Base-by-base conservation (phyloP, 1,284 basidiomycete genomes). In the Mycosarcoma maydis region DNA sequence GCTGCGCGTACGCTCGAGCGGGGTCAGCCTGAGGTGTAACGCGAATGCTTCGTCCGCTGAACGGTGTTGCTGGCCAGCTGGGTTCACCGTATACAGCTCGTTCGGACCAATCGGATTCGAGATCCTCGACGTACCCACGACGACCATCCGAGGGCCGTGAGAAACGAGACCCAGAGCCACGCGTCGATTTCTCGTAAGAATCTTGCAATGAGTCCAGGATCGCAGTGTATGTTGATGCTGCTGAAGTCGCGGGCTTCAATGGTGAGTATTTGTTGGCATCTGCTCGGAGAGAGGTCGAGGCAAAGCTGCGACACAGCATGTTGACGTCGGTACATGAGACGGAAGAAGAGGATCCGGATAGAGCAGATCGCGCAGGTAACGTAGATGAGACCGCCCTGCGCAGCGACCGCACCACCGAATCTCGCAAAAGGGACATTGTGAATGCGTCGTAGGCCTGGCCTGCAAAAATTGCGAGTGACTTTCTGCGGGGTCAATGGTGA, bases 51-150 rank as follows among this genome's bases (percentile, higher is more conserved):
- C 68, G 37, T 3, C 68, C 68, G 22, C 54, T 58, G 51, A 57
- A 62, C 16, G 68, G 68, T 2, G 58, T 58, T 24, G 58, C 58
- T 19, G 68, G 68, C 68, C 68, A 71, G 8, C 49, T 51, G 1
- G 50, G 43, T 23, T 71, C 68, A 16, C 68, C 68, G 36, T 65
- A 61, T 8, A 65, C 57, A 4, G 53, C 45, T 11, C 67, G 56
- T 6, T 6, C 22, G 16, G 59, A 36, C 67, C 67, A 70, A 6
- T 61, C 61, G 9, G 56, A 57, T 27, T 70, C 67, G 26, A 70
- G 53, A n/a, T 70, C 61, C 13, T 57, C 57, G 29, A 60, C 57
- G 36, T 60, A 65, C 23, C 48, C 61, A 14, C 53, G 49, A 13
- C 56, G 57, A 6, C 54, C 61, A 23, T 61, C 67, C 3, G 57